Base-by-base conservation (phyloP, 306 rosid species). In the Cercis canadensis region DNA sequence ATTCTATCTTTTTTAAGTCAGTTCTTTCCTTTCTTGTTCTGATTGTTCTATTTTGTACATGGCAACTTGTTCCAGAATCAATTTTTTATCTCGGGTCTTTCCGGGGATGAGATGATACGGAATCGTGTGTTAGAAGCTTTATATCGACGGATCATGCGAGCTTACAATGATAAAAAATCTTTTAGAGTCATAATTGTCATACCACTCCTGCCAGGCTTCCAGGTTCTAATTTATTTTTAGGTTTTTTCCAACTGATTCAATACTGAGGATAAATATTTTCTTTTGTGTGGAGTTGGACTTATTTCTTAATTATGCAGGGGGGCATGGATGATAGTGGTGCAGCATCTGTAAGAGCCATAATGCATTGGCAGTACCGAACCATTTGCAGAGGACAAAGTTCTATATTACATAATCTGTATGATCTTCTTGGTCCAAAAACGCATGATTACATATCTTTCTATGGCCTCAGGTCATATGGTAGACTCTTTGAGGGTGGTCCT, bases 311-410 rank as follows among this genome's bases (percentile, higher is more conserved):
- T 51, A 69, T 80, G 67, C 83, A 94, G 97, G 99, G 99, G n/a
- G 99, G 97, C n/a, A 67, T 95, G 76, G 99, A 95, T 85, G 99
- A 95, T 73, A 81, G 87, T 46, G 97, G 99, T 18, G 99, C 99
- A 46, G 99, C 99, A 77, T 89, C 99, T 41, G 96, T 95, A 67
- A 95, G 97, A 89, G 97, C 99, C 66, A 92, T 95, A 76, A 86
- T 95, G 96, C 97, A 95, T 66, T 95, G 97, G 92, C 99, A 95
- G 80, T 87, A 91, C 76, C 95, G 96, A 83, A 91, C 99, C 55
- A 95, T 95, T 80, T 91, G 91, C 72, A 85, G 99, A 80, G 97
- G 99, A 77, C 81, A 55, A 16, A 76, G 66, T 82, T 95, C 99
- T 36, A 89, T 95, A 78, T 63, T 91, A 66, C 89, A 95, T 68